Conservation (phyloP, 805 yeast species). For the Candida rishiriensis region DNA sequence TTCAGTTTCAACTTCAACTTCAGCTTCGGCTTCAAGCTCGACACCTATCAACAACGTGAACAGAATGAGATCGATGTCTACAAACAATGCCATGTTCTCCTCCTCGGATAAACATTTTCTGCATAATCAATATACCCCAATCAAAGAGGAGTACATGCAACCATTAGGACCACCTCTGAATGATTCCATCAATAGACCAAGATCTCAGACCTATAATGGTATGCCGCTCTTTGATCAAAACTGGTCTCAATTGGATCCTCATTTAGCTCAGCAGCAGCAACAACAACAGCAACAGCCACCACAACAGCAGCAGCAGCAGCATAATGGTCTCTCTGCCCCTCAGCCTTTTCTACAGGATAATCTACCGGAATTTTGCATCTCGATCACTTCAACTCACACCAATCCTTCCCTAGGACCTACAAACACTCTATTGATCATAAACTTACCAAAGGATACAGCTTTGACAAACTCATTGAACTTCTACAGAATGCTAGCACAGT, state of each 20-base stretch:
- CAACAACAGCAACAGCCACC: constrained; percentile 11
- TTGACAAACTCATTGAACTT: constrained; percentile 51
- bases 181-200: constrained; percentile 28
- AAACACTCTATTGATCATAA: constrained; percentile 70
- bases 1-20: constrained; percentile 16
- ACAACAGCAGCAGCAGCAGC: constrained; percentile 2
- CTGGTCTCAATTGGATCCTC: constrained; percentile 3
- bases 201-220: constrained; percentile 37
- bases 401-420: constrained; percentile 73
- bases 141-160: constrained; percentile 17
- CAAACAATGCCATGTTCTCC: constrained; percentile 29
- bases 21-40: constrained; percentile 11
- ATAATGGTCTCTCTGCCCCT: background rate
- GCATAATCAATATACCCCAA: constrained; percentile 20
- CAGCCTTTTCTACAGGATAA: constrained; percentile 46
- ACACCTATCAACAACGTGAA: constrained; percentile 11
- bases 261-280: background rate
- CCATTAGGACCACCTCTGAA: constrained; percentile 5
- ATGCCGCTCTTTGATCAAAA: constrained; percentile 8
- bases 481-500: constrained; percentile 47
- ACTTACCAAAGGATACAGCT: constrained; percentile 52
- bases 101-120: constrained; percentile 26
- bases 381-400: constrained; percentile 67
- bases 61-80: constrained; percentile 50
- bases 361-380: constrained; percentile 51